Evolutionary conservation across 352 stramenopile genomes (phyloP).

Genomic region (Phytopythium vexans): DNA sequence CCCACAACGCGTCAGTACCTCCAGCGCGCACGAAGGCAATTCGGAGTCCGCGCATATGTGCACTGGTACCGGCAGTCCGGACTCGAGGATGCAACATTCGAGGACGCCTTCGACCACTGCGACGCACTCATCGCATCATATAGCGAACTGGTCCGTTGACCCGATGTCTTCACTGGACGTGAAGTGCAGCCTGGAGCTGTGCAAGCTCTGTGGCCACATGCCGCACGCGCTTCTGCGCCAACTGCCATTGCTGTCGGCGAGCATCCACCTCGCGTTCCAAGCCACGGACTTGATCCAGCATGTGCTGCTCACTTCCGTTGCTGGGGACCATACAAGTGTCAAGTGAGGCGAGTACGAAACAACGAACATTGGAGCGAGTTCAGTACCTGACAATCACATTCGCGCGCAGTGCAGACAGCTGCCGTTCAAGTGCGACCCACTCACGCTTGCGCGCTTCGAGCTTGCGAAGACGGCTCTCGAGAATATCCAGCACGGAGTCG

Average conservation of each 20-base stretch:
- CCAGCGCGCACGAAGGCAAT: slow-evolving; percentile 43
- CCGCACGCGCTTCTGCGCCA: slow-evolving; percentile 1
- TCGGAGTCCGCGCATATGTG: slow-evolving; percentile 37
- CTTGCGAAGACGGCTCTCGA: slow-evolving; percentile 21
- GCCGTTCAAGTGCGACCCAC: slow-evolving; percentile 23
- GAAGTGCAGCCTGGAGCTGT: background rate
- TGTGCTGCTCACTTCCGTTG: background rate
- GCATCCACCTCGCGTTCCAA: slow-evolving; percentile 2
- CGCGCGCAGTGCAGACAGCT: slow-evolving; percentile 5
- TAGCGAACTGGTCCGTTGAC: slow-evolving; percentile 27
- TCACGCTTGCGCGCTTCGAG: slow-evolving; percentile 25
- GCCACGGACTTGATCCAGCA: background rate
- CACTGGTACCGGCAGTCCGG: slow-evolving; percentile 67
- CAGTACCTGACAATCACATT: background rate
- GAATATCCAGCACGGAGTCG: slow-evolving; percentile 11
- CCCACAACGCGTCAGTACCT: slow-evolving; percentile 32
- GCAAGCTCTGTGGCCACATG: slow-evolving; percentile 3
- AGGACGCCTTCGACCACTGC: slow-evolving; percentile 37
- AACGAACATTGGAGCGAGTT: background rate
- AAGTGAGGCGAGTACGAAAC: too few species aligned
- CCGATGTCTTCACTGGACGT: background rate
- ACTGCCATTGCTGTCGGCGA: background rate
- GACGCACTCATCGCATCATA: slow-evolving; percentile 39
- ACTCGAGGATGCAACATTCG: slow-evolving; percentile 47
- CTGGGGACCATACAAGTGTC: too few species aligned